Percentiles rank a stretch among this genome's conserved stretches.
These are phyloP conservation scores for Raphanus hybrid DNA, from an alignment of 441 rosid genomes.

Conservation along the genomic window DNA sequence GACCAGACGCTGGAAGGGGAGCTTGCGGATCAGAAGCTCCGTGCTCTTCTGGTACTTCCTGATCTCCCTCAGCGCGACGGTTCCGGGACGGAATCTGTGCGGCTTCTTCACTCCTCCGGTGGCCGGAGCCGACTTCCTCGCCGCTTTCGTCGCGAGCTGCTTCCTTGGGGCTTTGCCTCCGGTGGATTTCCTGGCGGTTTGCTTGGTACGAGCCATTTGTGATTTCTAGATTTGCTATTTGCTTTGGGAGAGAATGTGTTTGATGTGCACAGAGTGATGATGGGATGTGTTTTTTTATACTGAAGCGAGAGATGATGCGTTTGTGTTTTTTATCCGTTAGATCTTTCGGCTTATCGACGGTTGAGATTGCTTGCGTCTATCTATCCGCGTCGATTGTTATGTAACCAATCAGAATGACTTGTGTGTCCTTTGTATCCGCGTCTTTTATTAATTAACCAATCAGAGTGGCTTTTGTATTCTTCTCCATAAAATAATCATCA, in stretches of 20 bases:
- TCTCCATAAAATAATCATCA: no score
- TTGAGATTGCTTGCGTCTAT: neutral
- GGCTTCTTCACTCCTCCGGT: constrained; percentile 12
- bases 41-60: constrained; percentile 5
- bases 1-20: neutral
- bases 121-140: neutral
- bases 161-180: constrained; percentile 79
- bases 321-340: no score
- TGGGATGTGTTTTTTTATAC: neutral
- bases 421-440: neutral
- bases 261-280: neutral
- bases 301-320: neutral
- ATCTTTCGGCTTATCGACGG: neutral
- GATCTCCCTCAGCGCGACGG: neutral
- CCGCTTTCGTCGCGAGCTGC: constrained; percentile 71
- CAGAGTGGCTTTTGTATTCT: neutral
- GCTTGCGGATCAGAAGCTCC: neutral
- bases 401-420: neutral
- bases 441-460: neutral
- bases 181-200: constrained; percentile 69
- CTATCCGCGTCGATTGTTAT: neutral
- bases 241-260: neutral
- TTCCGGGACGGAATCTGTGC: constrained; percentile 6
- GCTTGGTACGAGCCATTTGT: constrained; percentile 78
- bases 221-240: neutral